Conservation (phyloP, 495 filamentous ascomycete genomes). For the Penicillium chermesinum region DNA sequence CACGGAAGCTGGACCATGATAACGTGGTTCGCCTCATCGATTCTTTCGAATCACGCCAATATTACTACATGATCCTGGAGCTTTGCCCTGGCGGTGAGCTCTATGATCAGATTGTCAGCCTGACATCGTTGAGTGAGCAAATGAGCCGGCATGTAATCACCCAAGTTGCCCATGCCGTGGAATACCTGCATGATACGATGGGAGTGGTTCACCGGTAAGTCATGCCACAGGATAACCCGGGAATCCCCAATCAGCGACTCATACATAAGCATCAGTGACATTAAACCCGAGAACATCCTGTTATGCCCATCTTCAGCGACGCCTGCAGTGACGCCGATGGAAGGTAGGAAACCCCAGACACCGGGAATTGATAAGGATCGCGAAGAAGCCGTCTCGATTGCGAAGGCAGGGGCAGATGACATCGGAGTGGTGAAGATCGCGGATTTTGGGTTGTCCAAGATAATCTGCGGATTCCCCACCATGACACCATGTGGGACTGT, state of each 20-base stretch:
- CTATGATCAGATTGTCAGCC: constrained; percentile 92
- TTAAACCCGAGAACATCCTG: constrained; percentile 94
- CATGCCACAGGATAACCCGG: constrained; percentile 35
- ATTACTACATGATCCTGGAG: constrained; percentile 93
- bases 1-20: constrained; percentile 86
- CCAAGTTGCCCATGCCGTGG: constrained; percentile 86
- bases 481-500: constrained; percentile 95
- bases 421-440: constrained; percentile 89
- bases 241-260: background rate
- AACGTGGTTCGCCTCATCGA: constrained; percentile 88
- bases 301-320: constrained; percentile 79
- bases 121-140: constrained; percentile 95
- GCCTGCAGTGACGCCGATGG: constrained; percentile 62
- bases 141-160: constrained; percentile 85
- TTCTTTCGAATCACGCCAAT: constrained; percentile 84
- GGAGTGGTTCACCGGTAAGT: constrained; percentile 88
- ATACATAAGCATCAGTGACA: constrained; percentile 61
- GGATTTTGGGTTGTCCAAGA: constrained; percentile 86
- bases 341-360: constrained; percentile 64
- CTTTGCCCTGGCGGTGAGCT: constrained; percentile 89
- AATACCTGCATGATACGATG: constrained; percentile 85
- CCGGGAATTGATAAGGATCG: constrained; percentile 83
- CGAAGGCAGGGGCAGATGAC: background rate
- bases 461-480: constrained; percentile 85
- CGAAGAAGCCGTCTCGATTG: constrained; percentile 1